Evolutionary conservation across 305 asterid genomes (phyloP).

Genomic region (Nicotiana rustica): DNA sequence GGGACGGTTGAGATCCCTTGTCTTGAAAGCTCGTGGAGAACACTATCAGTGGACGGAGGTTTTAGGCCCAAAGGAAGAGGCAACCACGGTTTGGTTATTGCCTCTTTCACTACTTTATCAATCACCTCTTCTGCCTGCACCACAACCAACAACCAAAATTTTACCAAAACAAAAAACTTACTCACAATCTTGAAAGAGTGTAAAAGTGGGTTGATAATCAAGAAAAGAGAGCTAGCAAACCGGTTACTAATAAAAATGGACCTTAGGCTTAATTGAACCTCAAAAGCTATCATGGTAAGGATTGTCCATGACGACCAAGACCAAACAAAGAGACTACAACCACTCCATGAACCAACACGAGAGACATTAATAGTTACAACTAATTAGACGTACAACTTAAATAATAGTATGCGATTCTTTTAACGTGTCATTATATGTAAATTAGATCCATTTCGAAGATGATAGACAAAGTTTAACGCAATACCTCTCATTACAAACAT

Average conservation of each 20-base stretch:
- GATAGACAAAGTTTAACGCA: not conserved
- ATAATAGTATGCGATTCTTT: not conserved
- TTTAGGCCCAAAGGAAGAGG: slow-evolving; percentile 63
- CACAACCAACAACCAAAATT: not conserved
- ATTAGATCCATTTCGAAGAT: slow-evolving; percentile 2
- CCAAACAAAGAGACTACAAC: not conserved
- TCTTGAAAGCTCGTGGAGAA: slow-evolving; percentile 53
- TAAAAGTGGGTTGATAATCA: not conserved
- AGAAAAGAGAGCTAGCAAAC: not conserved
- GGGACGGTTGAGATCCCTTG: slow-evolving; percentile 55
- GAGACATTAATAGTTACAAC: not conserved
- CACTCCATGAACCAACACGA: not conserved
- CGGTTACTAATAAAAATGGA: not conserved
- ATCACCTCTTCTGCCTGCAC: slow-evolving; percentile 59
- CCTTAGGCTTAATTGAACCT: not conserved
- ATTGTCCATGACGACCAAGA: not conserved
- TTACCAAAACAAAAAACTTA: not conserved
- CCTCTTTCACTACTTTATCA: slow-evolving; percentile 55
- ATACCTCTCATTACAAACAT: not conserved
- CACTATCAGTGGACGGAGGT: slow-evolving; percentile 56
- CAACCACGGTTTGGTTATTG: slow-evolving; percentile 60
- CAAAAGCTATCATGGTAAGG: not conserved
- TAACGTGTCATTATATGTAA: not conserved
- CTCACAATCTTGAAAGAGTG: not conserved
- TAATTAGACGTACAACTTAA: not conserved